Base-by-base conservation (phyloP, 2,329 filamentous ascomycete species). In the Cytospora schulzeri region DNA sequence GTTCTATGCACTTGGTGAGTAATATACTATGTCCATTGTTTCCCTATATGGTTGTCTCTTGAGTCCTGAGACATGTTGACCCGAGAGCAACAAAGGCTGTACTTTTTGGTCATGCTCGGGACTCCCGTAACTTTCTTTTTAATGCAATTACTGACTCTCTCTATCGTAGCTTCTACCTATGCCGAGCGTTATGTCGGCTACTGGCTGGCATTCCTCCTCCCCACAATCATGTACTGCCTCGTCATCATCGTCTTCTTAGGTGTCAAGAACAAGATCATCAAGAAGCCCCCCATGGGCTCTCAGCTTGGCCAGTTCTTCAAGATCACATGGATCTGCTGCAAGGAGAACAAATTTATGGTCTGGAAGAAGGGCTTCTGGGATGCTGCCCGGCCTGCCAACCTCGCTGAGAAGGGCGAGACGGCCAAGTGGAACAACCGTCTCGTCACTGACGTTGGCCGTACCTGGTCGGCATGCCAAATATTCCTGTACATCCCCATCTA, bases 101-200 rank as follows among this genome's bases (percentile, higher is more conserved):
- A n/a, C n/a, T n/a, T n/a, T n/a, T n/a, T n/a, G n/a, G n/a, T n/a
- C n/a, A n/a, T n/a, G n/a, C n/a, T n/a, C n/a, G n/a, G n/a, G n/a
- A n/a, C n/a, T n/a, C n/a, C n/a, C n/a, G n/a, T n/a, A n/a, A n/a
- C n/a, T n/a, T n/a, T n/a, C n/a, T n/a, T n/a, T n/a, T n/a, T n/a
- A n/a, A n/a, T n/a, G n/a, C n/a, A n/a, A n/a, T n/a, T n/a, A n/a
- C n/a, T n/a, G n/a, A n/a, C n/a, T n/a, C n/a, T n/a, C n/a, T n/a
- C n/a, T n/a, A n/a, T n/a, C n/a, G n/a, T 38, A 38, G 35, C 77
- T 71, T 92, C 89, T 85, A 88, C 87, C 38, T 93, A 91, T 71
- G 86, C 89, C 2, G 90, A 92, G 76, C 89, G 90, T 73, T 91
- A 91, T 67, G 83, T 91, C 56, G 90, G 90, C 9, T 92, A 91